phyloP scores from a whole-genome alignment of 176 grass and related monocot species.

The Elymus sibiricus region DNA sequence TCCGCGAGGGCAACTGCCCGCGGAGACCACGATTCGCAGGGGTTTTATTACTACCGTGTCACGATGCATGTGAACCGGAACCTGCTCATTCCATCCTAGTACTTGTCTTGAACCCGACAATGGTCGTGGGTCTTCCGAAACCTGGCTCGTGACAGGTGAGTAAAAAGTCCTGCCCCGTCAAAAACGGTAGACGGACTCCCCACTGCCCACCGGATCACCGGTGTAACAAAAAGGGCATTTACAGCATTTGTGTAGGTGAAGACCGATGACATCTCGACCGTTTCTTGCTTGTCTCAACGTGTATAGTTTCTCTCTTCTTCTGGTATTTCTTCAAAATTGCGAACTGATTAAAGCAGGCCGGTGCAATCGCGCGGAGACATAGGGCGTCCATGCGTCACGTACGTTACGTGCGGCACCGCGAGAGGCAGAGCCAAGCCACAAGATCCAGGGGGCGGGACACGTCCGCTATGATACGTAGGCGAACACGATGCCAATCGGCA shows the following conservation, averaged over 20 bases:
- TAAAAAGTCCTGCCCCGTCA: background rate
- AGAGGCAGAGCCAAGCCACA: too few relatives aligned
- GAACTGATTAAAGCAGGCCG: background rate
- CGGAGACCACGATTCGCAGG: background rate
- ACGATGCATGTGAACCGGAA: background rate
- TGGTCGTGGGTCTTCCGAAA: background rate
- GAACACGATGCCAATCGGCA: background rate
- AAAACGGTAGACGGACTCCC: background rate
- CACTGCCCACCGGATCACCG: too few relatives aligned
- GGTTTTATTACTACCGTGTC: background rate
- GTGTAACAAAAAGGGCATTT: too few relatives aligned
- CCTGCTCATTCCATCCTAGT: background rate
- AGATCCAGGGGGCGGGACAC: too few relatives aligned
- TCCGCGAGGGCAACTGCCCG: background rate
- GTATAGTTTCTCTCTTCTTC: background rate
- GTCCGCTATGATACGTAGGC: too few relatives aligned
- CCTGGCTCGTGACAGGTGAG: background rate
- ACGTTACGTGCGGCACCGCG: too few relatives aligned
- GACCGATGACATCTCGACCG: too few relatives aligned
- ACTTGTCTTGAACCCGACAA: background rate
- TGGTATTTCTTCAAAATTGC: background rate
- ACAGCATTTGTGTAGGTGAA: background rate
- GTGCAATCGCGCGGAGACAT: background rate
- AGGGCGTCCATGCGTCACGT: background rate
- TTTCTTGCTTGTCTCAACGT: too few relatives aligned